A percentile compares a stretch with the other conserved stretches of the same genome.
phyloP scores from a whole-genome alignment of 306 rosid genomes.

The Oemleria cerasiformis region DNA sequence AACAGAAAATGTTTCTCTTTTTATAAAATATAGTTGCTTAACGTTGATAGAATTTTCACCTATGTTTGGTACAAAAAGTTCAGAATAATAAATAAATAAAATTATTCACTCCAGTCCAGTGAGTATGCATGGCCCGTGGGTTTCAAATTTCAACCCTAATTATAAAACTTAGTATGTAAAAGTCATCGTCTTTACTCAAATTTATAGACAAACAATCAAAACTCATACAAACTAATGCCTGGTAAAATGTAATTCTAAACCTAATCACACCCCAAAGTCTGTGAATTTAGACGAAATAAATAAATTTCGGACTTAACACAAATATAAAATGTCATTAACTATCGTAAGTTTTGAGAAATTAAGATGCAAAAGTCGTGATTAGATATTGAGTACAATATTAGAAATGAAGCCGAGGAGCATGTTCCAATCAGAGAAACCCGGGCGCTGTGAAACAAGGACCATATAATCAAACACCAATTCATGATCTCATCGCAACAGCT shows the following conservation, averaged over 20 bases:
- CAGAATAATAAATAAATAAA: neutral
- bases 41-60: neutral
- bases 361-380: neutral
- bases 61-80: neutral
- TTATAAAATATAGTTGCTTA: neutral
- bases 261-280: neutral
- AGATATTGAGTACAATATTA: neutral
- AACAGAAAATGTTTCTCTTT: neutral
- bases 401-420: neutral
- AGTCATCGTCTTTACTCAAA: neutral
- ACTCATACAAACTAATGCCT: too few species aligned
- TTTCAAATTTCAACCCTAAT: neutral
- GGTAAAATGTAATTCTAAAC: neutral
- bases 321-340: too few species aligned
- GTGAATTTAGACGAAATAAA: too few species aligned
- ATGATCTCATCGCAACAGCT: slow-evolving; percentile 8
- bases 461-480: neutral
- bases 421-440: neutral
- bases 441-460: slow-evolving; percentile 12
- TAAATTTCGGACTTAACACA: too few species aligned
- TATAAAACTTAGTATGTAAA: too few species aligned
- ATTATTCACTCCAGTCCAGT: neutral
- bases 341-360: too few species aligned
- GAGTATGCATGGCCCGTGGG: neutral
- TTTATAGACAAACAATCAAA: neutral